Evolutionary conservation across 768 basidiomycete genomes (phyloP), one percentile per base, ranked within the genome.

Genomic region (Pulveroboletus ravenelii): DNA sequence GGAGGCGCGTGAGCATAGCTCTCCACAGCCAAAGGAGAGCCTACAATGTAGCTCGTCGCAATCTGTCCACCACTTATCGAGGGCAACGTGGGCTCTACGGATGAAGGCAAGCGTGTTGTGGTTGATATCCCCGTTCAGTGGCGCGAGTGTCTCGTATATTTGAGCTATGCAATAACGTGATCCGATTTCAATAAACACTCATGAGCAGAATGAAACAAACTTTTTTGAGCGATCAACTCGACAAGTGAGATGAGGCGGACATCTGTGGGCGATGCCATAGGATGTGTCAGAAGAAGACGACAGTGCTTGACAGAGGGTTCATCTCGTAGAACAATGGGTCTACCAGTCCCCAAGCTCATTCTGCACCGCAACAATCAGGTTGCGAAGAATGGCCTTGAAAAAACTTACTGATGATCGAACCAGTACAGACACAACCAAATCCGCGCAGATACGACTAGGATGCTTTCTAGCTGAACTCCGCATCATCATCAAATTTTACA

Each of bases 361-460:
- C 89, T 92, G 51, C 43, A 15, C 17, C 41, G 41, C 42, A 54
- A 41, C 42, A 31, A 52, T 65, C 43, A 68, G 47, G n/a, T 17
- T 14, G 23, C 25, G 18, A 4, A 40, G 5, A 43, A 36, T 15
- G 13, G 15, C 7, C 6, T 7, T 0, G 17, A 54, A 50, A 31
- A 48, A 48, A 74, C 86, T 54, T 60, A 91, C 90, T 93, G 89
- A 71, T 93, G 93, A 72, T 95, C 93, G 61, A 95, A 92, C 89
- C 92, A 92, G 66, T 94, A 95, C 38, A 95, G 78, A 64, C 92
- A 93, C 52, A 94, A 74, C 93, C 93, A 96, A 54, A 94, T 92
- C 45, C 93, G 79, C 3, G 92, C 90, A 53, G 92, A 93, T 7
- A 95, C 86, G 41, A 95, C 89, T 90, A 62, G 52, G 34, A 46